A percentile compares a stretch with the other conserved stretches of the same genome.
These are phyloP conservation scores for Bruguiera gymnorhiza DNA, from an alignment of 345 rosid species.

Conservation along the genomic window DNA sequence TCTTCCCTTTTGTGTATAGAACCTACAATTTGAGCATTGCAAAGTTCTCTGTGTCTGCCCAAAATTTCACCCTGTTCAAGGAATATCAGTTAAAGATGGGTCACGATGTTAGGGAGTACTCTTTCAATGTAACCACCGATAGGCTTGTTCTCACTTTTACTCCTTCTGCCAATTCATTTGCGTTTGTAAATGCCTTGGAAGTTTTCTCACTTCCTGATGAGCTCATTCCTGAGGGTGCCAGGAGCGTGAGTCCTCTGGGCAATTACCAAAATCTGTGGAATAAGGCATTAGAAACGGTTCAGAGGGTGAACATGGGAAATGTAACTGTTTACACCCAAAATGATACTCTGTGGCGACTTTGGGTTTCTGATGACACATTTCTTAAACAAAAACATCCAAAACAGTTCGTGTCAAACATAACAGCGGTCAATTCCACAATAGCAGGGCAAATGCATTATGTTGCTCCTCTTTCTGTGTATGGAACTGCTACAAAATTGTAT, in stretches of 20 bases:
- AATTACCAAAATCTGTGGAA: constrained; percentile 25
- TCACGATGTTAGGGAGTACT: constrained; percentile 53
- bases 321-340: constrained; percentile 39
- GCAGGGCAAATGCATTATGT: constrained; percentile 33
- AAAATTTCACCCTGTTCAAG: constrained; percentile 56
- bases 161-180: constrained; percentile 47
- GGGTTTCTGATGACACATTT: constrained; percentile 61
- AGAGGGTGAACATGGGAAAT: constrained; percentile 89
- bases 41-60: constrained; percentile 65
- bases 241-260: constrained; percentile 22
- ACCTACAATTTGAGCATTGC: constrained; percentile 48
- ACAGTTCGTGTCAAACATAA: constrained; percentile 26
- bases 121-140: constrained; percentile 43
- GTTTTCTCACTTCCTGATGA: constrained; percentile 57
- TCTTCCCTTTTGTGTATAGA: constrained; percentile 44
- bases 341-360: constrained; percentile 68
- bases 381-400: constrained; percentile 33
- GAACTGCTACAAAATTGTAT: constrained; percentile 59
- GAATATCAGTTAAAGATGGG: constrained; percentile 34
- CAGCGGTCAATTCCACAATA: constrained; percentile 46
- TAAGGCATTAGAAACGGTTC: constrained; percentile 63
- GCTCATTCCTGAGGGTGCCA: constrained; percentile 49
- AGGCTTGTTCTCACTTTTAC: constrained; percentile 44
- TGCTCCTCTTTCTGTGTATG: constrained; percentile 71
- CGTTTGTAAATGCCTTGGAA: constrained; percentile 76